Conservation (phyloP, 2,329 filamentous ascomycete species). For the Alternaria brassicicola region DNA sequence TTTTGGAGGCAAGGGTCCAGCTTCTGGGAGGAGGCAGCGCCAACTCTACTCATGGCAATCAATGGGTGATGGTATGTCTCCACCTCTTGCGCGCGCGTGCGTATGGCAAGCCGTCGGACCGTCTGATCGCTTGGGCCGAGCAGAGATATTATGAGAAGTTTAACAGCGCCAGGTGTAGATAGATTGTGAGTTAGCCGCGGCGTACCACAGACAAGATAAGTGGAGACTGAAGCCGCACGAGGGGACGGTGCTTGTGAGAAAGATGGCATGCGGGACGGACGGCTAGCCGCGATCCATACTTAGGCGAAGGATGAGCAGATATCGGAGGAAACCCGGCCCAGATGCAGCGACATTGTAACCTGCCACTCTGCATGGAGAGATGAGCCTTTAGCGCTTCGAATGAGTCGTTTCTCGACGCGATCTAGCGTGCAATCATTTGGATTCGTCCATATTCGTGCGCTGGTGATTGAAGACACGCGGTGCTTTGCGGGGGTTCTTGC, state of each 20-base stretch:
- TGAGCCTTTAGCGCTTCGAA: conserved; percentile 2
- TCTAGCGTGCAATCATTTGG: background rate
- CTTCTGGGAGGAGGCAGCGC: conserved; percentile 14
- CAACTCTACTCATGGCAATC: conserved; percentile 17
- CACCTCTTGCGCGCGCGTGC: conserved; percentile 29
- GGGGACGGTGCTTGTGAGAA: conserved; percentile 2
- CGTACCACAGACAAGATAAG: background rate
- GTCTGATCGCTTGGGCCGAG: conserved; percentile 23
- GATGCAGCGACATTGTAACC: conserved; percentile 1
- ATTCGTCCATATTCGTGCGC: background rate
- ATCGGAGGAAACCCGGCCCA: conserved; percentile 25
- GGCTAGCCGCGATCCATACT: conserved; percentile 27
- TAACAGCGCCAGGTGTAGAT: conserved; percentile 2
- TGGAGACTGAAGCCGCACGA: background rate
- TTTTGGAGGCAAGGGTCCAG: background rate
- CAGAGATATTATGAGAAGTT: conserved; percentile 8
- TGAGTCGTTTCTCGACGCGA: background rate
- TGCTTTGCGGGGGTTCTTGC: conserved; percentile 3
- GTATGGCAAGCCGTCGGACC: conserved; percentile 29
- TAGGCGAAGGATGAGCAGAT: conserved; percentile 18
- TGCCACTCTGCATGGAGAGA: background rate
- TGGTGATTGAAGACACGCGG: conserved; percentile 10
- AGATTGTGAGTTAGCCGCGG: background rate
- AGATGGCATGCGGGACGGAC: conserved; percentile 6
- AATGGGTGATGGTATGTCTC: conserved; percentile 8